Evolutionary conservation across 208 protist genomes (phyloP), one percentile per base, ranked within the genome.

Genomic region (Borovskyia barvae): DNA sequence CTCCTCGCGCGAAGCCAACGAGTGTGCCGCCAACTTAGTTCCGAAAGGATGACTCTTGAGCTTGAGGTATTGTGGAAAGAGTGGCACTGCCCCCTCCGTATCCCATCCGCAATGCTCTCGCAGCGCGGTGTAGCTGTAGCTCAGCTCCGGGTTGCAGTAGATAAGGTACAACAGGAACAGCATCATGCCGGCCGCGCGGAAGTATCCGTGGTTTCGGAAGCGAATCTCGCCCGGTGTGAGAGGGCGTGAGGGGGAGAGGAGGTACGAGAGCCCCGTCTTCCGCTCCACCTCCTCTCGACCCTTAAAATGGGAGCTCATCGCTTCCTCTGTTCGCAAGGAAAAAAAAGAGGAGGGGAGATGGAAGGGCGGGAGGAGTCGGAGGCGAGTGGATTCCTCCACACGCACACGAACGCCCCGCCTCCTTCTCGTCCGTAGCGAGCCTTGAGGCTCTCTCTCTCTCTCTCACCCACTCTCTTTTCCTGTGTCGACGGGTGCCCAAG

Each of bases 61-160:
- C 47, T 85, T 75, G 4, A 89, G 43, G 17, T 82, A 80, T 55
- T 93, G 80, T 15, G 84, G 83, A 40, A 94, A 72, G n/a, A 80
- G 24, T 35, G 82, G 77, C 26, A 42, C 39, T 7, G 60, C 32
- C 8, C 56, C 37, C n/a, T n/a, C n/a, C n/a, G n/a, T n/a, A 20
- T 80, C 69, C 59, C 75, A 82, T 8, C 76, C 85, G 9, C 69
- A 77, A 3, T 49, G 47, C 17, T 71, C 42, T 12, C 80, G 75
- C 17, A 95, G 54, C 20, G 55, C 66, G 1, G 74, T 73, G 68
- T 83, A 90, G 5, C 64, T 76, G 56, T 80, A 79, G 41, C 82
- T 92, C 55, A 80, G 83, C 67, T 95, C 81, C 0, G 88, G 88
- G 41, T 95, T 95, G 76, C 82, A 91, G 54, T 94, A 94, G n/a